Evolutionary conservation across 1,284 basidiomycete genomes (phyloP).

Genomic region (Omphalotus olearius): DNA sequence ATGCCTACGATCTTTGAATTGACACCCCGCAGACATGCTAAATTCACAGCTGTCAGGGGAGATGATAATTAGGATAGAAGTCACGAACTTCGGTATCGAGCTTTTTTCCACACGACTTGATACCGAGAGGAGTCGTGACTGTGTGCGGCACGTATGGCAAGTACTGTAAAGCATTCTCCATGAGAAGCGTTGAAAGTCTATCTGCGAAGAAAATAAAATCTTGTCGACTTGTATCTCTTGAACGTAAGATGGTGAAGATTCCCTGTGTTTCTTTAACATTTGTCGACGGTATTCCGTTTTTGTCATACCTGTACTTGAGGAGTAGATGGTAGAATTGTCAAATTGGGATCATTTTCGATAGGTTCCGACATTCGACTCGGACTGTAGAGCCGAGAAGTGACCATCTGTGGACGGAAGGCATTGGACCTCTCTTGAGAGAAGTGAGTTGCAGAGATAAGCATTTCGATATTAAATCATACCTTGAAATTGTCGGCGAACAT

Average conservation of each 20-base stretch:
- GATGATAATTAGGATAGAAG: constrained; percentile 12
- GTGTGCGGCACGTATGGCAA: constrained; percentile 68
- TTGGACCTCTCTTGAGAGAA: constrained; percentile 54
- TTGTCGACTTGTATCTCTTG: constrained; percentile 63
- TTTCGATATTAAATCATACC: not conserved
- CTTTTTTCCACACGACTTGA: constrained; percentile 57
- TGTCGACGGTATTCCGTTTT: not conserved
- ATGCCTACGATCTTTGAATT: constrained; percentile 72
- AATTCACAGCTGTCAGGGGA: not conserved
- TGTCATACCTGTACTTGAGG: constrained; percentile 69
- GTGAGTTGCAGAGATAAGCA: not conserved
- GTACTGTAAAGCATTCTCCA: constrained; percentile 81
- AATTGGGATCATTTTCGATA: constrained; percentile 41
- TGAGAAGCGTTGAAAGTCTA: constrained; percentile 79
- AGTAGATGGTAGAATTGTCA: constrained; percentile 76
- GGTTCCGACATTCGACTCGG: constrained; percentile 28
- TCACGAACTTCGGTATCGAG: constrained; percentile 47
- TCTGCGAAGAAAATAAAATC: constrained; percentile 92
- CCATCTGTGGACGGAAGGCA: constrained; percentile 72
- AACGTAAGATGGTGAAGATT: constrained; percentile 83
- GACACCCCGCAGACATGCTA: constrained; percentile 80
- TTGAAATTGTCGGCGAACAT: constrained; percentile 82
- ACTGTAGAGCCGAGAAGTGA: constrained; percentile 38
- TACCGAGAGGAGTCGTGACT: constrained; percentile 68
- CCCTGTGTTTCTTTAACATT: constrained; percentile 46